phyloP scores from a whole-genome alignment of 176 grass and related monocot species.

The Bromus sterilis region DNA sequence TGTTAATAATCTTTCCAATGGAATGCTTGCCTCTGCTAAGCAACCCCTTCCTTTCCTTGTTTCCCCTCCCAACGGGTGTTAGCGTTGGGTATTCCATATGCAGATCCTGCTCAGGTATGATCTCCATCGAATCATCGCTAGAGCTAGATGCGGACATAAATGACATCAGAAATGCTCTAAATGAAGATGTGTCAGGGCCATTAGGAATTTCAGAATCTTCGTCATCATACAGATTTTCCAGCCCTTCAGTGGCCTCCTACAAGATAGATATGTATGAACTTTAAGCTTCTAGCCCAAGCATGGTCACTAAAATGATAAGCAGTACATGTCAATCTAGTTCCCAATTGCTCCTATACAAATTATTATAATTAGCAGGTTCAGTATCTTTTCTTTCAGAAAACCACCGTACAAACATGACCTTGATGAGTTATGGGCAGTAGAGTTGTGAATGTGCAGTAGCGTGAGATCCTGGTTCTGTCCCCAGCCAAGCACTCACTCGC shows the following conservation, averaged over 20 bases:
- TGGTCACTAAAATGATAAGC: background rate
- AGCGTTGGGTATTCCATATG: conserved; percentile 42
- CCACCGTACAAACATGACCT: background rate
- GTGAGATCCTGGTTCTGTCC: background rate
- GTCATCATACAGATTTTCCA: conserved; percentile 31
- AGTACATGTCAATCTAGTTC: background rate
- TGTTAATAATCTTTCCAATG: conserved; percentile 67
- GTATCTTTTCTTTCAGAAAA: background rate
- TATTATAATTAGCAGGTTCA: background rate
- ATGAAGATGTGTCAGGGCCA: conserved; percentile 94
- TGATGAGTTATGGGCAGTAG: background rate
- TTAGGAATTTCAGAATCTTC: conserved; percentile 38
- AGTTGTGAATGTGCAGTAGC: background rate
- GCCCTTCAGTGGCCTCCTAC: conserved; percentile 46
- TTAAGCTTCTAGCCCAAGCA: background rate
- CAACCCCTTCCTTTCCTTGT: conserved; percentile 55
- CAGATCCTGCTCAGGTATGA: conserved; percentile 34
- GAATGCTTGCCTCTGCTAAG: conserved; percentile 78
- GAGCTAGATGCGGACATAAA: conserved; percentile 51
- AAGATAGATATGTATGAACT: conserved; percentile 1
- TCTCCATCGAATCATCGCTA: conserved; percentile 16
- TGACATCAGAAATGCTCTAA: conserved; percentile 77
- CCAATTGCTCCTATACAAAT: background rate
- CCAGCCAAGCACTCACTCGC: background rate
- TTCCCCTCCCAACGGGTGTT: conserved; percentile 48